phyloP scores from a whole-genome alignment of 306 rosid genomes.

The Glycine tomentella region DNA sequence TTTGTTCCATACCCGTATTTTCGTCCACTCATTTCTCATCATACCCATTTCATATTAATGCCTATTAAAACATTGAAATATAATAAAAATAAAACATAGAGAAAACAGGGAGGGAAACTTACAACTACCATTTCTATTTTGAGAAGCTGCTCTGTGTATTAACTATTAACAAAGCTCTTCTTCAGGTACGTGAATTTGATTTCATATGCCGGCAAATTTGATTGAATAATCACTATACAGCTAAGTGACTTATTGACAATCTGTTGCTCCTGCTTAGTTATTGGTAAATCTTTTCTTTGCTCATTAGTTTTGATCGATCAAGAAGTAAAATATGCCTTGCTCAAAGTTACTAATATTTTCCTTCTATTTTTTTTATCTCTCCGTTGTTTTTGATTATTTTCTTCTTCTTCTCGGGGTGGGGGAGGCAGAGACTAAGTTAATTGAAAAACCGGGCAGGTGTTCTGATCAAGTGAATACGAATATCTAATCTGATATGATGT shows the following conservation, averaged over 20 bases:
- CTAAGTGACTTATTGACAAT: not conserved
- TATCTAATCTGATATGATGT: not conserved
- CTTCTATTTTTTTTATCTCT: too few relatives aligned
- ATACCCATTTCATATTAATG: conserved; percentile 34
- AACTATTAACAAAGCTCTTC: conserved; percentile 36
- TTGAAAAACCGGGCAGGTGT: not conserved
- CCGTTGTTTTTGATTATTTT: not conserved
- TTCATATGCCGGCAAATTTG: not conserved
- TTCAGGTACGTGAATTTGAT: conserved; percentile 49
- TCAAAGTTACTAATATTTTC: not conserved
- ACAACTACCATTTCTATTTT: conserved; percentile 51
- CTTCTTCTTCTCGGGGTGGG: not conserved
- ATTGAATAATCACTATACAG: not conserved
- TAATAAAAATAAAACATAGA: conserved; percentile 20
- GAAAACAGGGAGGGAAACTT: not conserved
- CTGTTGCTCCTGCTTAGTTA: not conserved
- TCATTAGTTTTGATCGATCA: not conserved
- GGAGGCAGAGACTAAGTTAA: not conserved
- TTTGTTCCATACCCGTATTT: conserved; percentile 53
- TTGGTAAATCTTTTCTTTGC: not conserved
- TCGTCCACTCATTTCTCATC: conserved; percentile 85
- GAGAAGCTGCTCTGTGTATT: conserved; percentile 41
- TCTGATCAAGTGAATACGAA: conserved; percentile 4
- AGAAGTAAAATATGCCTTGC: conserved; percentile 8
- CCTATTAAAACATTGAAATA: conserved; percentile 22